Percentiles rank a stretch among this genome's conserved stretches.
Evolutionary conservation across 2,329 filamentous ascomycete genomes (phyloP).

Genomic region (Ophiostoma ulmi): DNA sequence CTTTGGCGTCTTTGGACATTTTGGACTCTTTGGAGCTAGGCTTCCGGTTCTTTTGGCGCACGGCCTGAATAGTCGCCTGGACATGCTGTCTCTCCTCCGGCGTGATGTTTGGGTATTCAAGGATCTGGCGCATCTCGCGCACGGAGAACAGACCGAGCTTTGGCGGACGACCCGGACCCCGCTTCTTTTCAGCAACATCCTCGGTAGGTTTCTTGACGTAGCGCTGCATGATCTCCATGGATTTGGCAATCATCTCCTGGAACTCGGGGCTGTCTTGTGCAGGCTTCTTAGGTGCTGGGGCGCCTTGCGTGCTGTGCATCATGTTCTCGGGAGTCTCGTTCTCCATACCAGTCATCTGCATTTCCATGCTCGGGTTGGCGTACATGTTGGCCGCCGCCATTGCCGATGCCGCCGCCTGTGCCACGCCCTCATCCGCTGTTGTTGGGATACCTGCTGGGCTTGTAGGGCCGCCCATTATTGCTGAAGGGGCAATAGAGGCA

Average conservation of each 20-base stretch:
- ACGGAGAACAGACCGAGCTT: conserved; percentile 83
- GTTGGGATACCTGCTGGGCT: neutral
- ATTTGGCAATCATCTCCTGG: conserved; percentile 16
- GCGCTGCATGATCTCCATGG: conserved; percentile 19
- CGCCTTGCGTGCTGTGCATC: conserved; percentile 1
- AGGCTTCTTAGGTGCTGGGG: neutral
- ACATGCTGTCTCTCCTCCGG: conserved; percentile 16
- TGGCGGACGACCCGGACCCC: conserved; percentile 73
- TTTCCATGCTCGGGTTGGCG: conserved; percentile 9
- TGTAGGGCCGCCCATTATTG: neutral
- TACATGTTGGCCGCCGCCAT: neutral
- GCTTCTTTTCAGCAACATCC: conserved; percentile 52
- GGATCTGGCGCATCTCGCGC: conserved; percentile 60
- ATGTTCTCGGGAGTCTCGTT: neutral
- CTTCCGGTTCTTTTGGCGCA: conserved; percentile 23
- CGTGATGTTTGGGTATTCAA: conserved; percentile 15
- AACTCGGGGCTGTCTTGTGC: conserved; percentile 19
- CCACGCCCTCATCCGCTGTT: neutral
- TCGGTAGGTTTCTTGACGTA: conserved; percentile 12
- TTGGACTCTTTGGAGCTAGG: conserved; percentile 13
- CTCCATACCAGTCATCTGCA: neutral
- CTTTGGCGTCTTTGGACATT: neutral
- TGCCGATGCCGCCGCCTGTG: neutral
- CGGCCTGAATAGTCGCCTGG: conserved; percentile 19
- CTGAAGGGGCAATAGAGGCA: conserved; percentile 20